These are phyloP conservation scores for Porcisia deanei DNA, from an alignment of 208 protist genomes.

Conservation along the genomic window DNA sequence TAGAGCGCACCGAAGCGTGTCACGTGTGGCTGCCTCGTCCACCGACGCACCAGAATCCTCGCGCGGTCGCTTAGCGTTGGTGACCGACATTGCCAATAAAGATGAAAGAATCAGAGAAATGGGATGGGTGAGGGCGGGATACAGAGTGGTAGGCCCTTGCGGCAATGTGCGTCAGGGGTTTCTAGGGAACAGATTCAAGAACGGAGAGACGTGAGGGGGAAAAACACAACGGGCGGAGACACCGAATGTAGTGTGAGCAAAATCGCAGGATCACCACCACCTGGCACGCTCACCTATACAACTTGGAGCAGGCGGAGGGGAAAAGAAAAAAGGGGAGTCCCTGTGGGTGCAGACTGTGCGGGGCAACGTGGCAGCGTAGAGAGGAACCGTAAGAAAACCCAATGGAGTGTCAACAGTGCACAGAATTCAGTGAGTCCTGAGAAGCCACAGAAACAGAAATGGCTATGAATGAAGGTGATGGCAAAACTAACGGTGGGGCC, in stretches of 20 bases:
- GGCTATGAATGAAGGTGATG: not conserved
- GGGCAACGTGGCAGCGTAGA: not conserved
- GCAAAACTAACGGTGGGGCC: not conserved
- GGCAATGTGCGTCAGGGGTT: not conserved
- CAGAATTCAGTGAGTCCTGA: not conserved
- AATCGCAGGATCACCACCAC: too few species aligned
- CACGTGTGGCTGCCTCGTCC: conserved; percentile 10
- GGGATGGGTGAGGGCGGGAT: not conserved
- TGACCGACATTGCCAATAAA: not conserved
- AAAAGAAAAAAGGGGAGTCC: not conserved
- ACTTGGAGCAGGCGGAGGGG: not conserved
- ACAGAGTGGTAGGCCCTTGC: not conserved
- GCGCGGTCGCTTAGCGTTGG: conserved; percentile 13
- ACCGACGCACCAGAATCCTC: conserved; percentile 10
- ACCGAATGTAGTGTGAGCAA: too few species aligned
- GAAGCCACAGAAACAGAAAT: not conserved
- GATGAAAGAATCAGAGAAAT: not conserved
- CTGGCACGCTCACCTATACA: too few species aligned
- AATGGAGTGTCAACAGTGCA: not conserved
- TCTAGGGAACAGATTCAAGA: too few species aligned
- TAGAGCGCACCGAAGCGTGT: not conserved
- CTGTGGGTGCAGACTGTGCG: too few species aligned
- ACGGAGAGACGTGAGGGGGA: too few species aligned
- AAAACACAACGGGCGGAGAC: too few species aligned
- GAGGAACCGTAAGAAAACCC: not conserved